phyloP scores from a whole-genome alignment of 768 basidiomycete species.

The Suillus sp. region DNA sequence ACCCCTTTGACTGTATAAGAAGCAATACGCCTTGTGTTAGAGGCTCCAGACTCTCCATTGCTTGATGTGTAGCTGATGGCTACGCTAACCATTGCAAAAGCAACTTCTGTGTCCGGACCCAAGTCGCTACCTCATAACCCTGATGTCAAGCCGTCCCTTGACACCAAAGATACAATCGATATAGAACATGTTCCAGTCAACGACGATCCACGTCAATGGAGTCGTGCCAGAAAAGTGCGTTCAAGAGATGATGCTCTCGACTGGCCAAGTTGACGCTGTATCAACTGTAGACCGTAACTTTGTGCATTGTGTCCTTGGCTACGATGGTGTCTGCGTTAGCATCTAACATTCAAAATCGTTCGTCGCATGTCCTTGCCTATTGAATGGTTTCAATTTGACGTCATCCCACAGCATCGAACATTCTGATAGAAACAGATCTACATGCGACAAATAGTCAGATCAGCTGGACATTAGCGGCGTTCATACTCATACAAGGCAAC shows the following conservation, averaged over 20 bases:
- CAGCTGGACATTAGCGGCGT: slow-evolving; percentile 68
- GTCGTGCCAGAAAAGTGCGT: slow-evolving; percentile 53
- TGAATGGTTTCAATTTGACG: background rate
- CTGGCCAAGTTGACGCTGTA: background rate
- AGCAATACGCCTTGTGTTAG: background rate
- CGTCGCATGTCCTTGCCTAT: slow-evolving; percentile 11
- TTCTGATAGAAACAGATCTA: slow-evolving; percentile 58
- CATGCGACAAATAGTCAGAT: slow-evolving; percentile 63
- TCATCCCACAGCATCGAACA: slow-evolving; percentile 54
- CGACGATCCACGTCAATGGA: slow-evolving; percentile 68
- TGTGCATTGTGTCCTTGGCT: slow-evolving; percentile 31
- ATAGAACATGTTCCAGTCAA: slow-evolving; percentile 45
- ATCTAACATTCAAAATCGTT: slow-evolving; percentile 34
- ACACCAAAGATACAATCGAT: slow-evolving; percentile 23
- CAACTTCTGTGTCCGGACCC: background rate
- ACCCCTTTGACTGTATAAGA: slow-evolving; percentile 1
- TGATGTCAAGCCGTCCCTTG: background rate
- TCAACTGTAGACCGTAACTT: slow-evolving; percentile 23
- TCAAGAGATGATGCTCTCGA: background rate
- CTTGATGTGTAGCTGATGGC: background rate
- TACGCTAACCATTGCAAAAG: background rate
- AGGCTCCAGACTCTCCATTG: background rate
- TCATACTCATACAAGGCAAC: slow-evolving; percentile 70
- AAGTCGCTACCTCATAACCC: background rate
- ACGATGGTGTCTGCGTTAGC: slow-evolving; percentile 28